Base-by-base conservation (phyloP, 495 filamentous ascomycete species). In the Chaetomium fimeti region DNA sequence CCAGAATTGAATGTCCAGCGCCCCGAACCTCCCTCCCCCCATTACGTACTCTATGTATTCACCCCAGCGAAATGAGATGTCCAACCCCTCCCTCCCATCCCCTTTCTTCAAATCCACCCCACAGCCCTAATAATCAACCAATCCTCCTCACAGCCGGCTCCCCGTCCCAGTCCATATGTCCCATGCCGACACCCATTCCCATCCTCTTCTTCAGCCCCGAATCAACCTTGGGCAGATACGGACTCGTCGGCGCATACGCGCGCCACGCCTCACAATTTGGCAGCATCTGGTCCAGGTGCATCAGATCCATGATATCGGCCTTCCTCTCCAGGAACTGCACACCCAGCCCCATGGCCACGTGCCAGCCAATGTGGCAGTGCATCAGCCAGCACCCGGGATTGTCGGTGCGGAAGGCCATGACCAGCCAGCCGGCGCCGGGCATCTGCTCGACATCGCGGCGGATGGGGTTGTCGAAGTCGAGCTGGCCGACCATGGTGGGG, bases 321-420 rank as follows among this genome's bases (percentile, higher is more conserved):
- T 64, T 63, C 32, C 69, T 28, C 74, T 84, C 82, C 3, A 84
- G n/a, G 25, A 83, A 77, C 62, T 82, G 78, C 16, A 84, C 57
- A 0, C 71, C 77, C 25, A 85, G 67, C 1, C 82, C 82, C 49
- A 71, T 70, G 1, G 69, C 71, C 9, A 79, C 76, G 54, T 85
- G 83, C 83, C 82, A 84, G 7, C 75, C 82, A 47, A 83, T 80
- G 42, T 82, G 77, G 49, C 84, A 81, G 24, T 80, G 74, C 61
- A 81, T 69, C 13, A 81, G 68, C 81, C 78, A 84, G 0, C 70
- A 69, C 9, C 83, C 75, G 2, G 78, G 78, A 48, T 82, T 80
- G 52, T 81, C 78, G 7, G 76, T 77, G 65, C 77, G 71, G 63
- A 81, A 83, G 18, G 77, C 79, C 6, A 83, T 70, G 22, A 81